Evolutionary conservation across 805 yeast species (phyloP).

Genomic region (Candida germanica): DNA sequence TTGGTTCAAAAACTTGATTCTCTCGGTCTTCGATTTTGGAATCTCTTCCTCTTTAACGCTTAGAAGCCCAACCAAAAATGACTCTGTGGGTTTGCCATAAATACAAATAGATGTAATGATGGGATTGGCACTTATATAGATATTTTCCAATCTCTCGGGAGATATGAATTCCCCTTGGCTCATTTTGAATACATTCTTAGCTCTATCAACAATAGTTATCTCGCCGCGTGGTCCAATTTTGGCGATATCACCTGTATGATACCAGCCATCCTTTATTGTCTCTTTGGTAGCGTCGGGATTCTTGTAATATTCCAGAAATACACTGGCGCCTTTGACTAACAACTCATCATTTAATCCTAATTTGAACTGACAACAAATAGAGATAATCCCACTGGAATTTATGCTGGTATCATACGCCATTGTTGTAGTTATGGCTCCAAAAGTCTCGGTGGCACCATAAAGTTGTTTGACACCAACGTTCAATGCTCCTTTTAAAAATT

Average conservation of each 20-base stretch:
- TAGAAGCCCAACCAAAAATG: slow-evolving; percentile 25
- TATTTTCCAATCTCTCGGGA: slow-evolving; percentile 37
- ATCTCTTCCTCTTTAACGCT: slow-evolving; percentile 19
- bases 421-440: slow-evolving; percentile 50
- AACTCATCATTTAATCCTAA: slow-evolving; percentile 54
- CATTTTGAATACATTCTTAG: slow-evolving; percentile 42
- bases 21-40: slow-evolving; percentile 16
- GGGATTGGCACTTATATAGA: slow-evolving; percentile 26
- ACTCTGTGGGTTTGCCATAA: slow-evolving; percentile 27
- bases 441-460: slow-evolving; percentile 67
- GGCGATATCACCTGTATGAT: slow-evolving; percentile 53
- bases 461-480: slow-evolving; percentile 60
- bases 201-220: slow-evolving; percentile 45
- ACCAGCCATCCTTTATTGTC: slow-evolving; percentile 49
- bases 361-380: slow-evolving; percentile 49
- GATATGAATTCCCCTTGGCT: slow-evolving; percentile 40
- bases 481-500: slow-evolving; percentile 58
- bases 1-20: slow-evolving; percentile 21
- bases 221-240: slow-evolving; percentile 25
- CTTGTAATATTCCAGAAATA: slow-evolving; percentile 47
- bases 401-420: slow-evolving; percentile 39
- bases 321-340: slow-evolving; percentile 53
- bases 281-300: slow-evolving; percentile 46
- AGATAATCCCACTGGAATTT: slow-evolving; percentile 49
- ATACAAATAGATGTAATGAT: slow-evolving; percentile 23